Evolutionary conservation across 2,329 filamentous ascomycete species (phyloP).

Genomic region (Diaporthe amygdali): DNA sequence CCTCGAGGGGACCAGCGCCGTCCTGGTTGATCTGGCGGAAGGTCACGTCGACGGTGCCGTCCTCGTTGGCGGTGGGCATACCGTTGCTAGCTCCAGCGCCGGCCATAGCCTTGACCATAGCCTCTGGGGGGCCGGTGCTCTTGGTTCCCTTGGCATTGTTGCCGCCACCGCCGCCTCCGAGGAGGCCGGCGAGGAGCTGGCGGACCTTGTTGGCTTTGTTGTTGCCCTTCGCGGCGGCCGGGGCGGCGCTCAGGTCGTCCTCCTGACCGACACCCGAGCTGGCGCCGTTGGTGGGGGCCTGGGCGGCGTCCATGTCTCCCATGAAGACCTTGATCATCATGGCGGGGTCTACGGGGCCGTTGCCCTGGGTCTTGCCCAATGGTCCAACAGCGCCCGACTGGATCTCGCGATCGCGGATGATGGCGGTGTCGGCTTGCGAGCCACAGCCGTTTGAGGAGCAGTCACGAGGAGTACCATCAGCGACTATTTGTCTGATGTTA

Average conservation of each 20-base stretch:
- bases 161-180: constrained; percentile 31
- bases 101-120: constrained; percentile 52
- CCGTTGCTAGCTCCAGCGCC: constrained; percentile 52
- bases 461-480: constrained; percentile 62
- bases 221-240: constrained; percentile 9
- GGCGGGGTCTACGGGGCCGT: constrained; percentile 54
- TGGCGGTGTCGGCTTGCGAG: constrained; percentile 60
- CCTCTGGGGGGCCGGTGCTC: constrained; percentile 43
- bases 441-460: constrained; percentile 56
- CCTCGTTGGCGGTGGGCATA: constrained; percentile 59
- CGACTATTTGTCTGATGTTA: constrained; percentile 37
- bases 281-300: constrained; percentile 36
- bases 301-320: constrained; percentile 33
- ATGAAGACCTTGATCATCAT: constrained; percentile 58
- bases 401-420: constrained; percentile 58
- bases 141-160: constrained; percentile 46
- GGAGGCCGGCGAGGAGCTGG: constrained; percentile 33
- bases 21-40: constrained; percentile 68
- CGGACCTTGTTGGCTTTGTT: constrained; percentile 27
- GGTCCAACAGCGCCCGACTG: constrained; percentile 52
- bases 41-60: constrained; percentile 59
- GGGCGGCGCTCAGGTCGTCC: constrained; percentile 34
- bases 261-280: constrained; percentile 38
- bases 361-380: constrained; percentile 56
- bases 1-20: constrained; percentile 59